Base-by-base conservation (phyloP, 306 rosid species). In the Ziziphus jujuba region DNA sequence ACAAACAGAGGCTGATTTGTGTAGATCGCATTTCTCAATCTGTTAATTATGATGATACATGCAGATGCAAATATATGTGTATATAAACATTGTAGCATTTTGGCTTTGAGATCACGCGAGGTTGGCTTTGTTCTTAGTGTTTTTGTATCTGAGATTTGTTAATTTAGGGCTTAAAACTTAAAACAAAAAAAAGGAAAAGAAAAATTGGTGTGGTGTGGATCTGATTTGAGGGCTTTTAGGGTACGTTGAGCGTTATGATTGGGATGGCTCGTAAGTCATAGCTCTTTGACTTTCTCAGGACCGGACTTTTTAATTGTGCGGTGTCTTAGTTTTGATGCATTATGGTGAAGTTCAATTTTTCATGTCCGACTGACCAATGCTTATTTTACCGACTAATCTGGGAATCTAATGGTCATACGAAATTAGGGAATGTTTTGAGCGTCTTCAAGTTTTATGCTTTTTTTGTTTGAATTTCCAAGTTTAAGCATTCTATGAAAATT, bases 181-280 rank as follows among this genome's bases (percentile, higher is more conserved):
- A 25, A 16, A 6, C 3, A 5, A 9, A 11, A 9, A 11, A 16
- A 47, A 13, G 16, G 38, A 43, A 25, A 22, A 4, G 11, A 21
- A 7, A 0, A 5, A 9, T 58, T 65, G 56, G 65, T 51, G 6
- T 34, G 9, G 53, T 36, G 24, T 69, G 63, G 80, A 69, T 77
- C 69, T 65, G 67, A 3, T 16, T 4, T 14, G 70, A 10, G 36
- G 55, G 63, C 48, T 40, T 20, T 34, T 53, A 10, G 70, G 19
- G 47, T n/a, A 16, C 34, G 49, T 56, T 56, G 56, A 61, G 35
- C 67, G 25, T 50, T 53, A 52, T 1, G 38, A 9, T 4, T 7
- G 36, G 45, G 15, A 38, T 8, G 9, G 45, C 45, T 40, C 12
- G 12, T 40, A 40, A n/a, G 25, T 59, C 40, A 56, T 47, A 8